Evolutionary conservation across 108 stramenopile genomes (phyloP), one percentile per base, ranked within the genome.

Genomic region (Skeletonema grethae): DNA sequence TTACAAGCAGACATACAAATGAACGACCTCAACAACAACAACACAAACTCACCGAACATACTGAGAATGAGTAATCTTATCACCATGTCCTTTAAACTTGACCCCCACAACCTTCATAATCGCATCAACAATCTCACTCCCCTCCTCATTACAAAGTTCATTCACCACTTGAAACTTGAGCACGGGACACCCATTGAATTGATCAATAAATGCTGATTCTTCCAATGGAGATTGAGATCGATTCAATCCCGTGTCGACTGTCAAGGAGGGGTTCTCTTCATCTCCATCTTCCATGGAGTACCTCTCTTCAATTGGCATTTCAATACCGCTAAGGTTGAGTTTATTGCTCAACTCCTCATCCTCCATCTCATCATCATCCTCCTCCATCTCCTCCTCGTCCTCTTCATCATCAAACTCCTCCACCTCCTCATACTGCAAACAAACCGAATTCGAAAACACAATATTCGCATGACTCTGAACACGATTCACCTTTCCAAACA

Each of bases 141-240:
- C 87, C 9, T 65, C 75, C 41, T 84, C 77, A 29, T 75, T 83
- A 66, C 75, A 87, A 20, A 92, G 78, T 50, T 65, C 64, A 59
- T 93, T 93, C 48, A 89, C 82, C 31, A 93, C 82, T 18, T 88
- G 87, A 63, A 93, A 93, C 60, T 89, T 86, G 61, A 93, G 61
- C 7, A 89, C 82, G 0, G 92, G 92, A 70, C 92, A 93, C 2
- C 76, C 83, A 36, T 74, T 32, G n/a, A 38, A 74, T 18, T 75
- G 72, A 16, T 80, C 79, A 15, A 53, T 48, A 34, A 80, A 75
- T 41, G 57, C 34, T 29, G 34, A n/a, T 31, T 34, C n/a, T 30
- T 34, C 16, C 60, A n/a, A 43, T n/a, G 41, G 15, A 43, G 41
- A 43, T 43, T n/a, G 15, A 3, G 41, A 43, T 43, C 15, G 56